Conservation (phyloP, 768 basidiomycete genomes). For the Boletus fagicola region DNA sequence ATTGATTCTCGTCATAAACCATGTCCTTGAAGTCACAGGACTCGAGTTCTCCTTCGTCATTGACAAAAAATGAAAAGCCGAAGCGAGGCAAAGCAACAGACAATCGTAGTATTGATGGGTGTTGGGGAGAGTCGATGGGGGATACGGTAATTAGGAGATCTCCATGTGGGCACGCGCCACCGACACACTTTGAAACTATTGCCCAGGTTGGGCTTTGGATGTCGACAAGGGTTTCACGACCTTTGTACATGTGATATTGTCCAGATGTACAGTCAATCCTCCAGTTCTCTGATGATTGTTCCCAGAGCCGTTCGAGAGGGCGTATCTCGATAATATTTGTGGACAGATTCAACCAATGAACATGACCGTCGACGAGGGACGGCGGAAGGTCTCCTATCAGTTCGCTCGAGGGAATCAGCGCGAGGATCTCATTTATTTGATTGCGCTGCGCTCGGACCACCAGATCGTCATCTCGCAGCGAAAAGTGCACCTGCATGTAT, state of each 20-base stretch:
- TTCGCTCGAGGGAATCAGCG: conserved; percentile 19
- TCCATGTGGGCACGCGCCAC: rapidly evolving
- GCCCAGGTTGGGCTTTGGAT: conserved; percentile 17
- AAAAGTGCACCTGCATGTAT: conserved; percentile 18
- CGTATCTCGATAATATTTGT: too few species aligned
- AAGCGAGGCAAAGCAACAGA: conserved; percentile 36
- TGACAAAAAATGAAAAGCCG: conserved; percentile 38
- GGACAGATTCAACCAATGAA: too few species aligned
- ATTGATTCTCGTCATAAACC: too few species aligned
- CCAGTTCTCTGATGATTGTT: too few species aligned
- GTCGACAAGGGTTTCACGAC: conserved; percentile 15
- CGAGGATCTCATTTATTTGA: not conserved
- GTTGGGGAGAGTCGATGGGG: not conserved
- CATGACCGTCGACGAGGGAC: too few species aligned
- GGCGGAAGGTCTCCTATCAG: too few species aligned
- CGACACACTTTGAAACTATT: conserved; percentile 11
- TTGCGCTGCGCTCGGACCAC: conserved; percentile 6
- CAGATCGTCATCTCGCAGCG: not conserved
- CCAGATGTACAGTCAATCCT: too few species aligned
- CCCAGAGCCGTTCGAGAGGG: too few species aligned
- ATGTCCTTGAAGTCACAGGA: too few species aligned
- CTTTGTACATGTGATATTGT: not conserved
- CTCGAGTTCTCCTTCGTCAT: not conserved
- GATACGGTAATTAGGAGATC: conserved; percentile 16
- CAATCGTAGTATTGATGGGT: not conserved